Base-by-base conservation (phyloP, 2,329 filamentous ascomycete species). In the Tothia fuscella region DNA sequence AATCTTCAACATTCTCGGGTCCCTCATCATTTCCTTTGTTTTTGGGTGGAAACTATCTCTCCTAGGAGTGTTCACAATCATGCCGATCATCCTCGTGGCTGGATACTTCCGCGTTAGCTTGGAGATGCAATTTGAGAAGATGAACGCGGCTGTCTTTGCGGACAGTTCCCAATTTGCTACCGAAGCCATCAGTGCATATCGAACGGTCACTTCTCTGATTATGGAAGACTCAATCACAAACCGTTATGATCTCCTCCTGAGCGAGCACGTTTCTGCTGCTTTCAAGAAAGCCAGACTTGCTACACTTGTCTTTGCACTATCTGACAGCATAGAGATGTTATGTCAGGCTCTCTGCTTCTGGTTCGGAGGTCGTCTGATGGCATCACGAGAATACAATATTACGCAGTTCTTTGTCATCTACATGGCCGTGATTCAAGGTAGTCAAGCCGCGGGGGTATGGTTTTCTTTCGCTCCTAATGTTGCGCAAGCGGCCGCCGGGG, bases 21-120 rank as follows among this genome's bases (percentile, higher is more conserved):
- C 73, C 6, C 59, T 84, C 12, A 63, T 70, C 32, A 80, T 88
- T 39, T 70, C 79, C 1, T 86, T 84, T 51, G 65, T 70, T 3
- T 85, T 80, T 54, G 79, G 80, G 2, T 88, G 83, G 83, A 88
- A 86, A 55, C 66, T 89, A 6, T 75, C 78, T 0, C 61, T 86
- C 0, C 77, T 88, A 0, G 70, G 74, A 0, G 62, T 77, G 6
- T 80, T 76, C 49, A 74, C 81, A 2, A 63, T 66, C 0, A 55
- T 74, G 41, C 72, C 72, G 1, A 56, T 69, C 6, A 65, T 73
- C 3, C 57, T 74, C 6, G 48, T 56, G 3, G 65, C 68, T 9
- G 66, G 65, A 3, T 74, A 66, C 46, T 57, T 67, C 47, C 64
- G 72, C 10, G 58, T 76, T 32, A 60, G 65, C n/a, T 64, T 71